phyloP scores from a whole-genome alignment of 495 filamentous ascomycete genomes.

The Parathielavia appendiculata region DNA sequence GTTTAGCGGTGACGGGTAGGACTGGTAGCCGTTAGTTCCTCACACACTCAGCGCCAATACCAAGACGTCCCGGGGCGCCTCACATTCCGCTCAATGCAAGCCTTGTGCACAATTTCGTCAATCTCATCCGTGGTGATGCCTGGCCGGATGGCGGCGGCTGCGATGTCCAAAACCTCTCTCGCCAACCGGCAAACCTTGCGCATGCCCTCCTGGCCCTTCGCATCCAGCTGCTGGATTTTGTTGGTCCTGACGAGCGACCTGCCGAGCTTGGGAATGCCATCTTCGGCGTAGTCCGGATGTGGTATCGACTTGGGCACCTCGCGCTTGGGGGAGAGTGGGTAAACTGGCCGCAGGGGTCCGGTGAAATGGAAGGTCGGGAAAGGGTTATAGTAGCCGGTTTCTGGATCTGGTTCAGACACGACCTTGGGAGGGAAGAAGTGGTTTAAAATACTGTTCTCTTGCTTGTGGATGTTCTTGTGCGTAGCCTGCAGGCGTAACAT shows the following conservation, averaged over 20 bases:
- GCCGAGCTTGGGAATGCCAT: constrained; percentile 79
- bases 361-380: constrained; percentile 82
- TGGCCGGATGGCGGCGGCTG: constrained; percentile 71
- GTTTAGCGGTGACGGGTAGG: constrained; percentile 94
- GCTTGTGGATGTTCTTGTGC: constrained; percentile 86
- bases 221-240: constrained; percentile 77
- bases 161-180: constrained; percentile 89
- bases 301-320: constrained; percentile 74
- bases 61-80: constrained; percentile 21
- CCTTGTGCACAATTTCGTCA: constrained; percentile 93
- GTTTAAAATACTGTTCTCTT: constrained; percentile 69
- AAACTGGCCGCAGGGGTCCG: constrained; percentile 76
- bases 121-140: constrained; percentile 96
- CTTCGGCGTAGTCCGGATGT: constrained; percentile 75
- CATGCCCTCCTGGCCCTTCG: constrained; percentile 77
- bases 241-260: constrained; percentile 60
- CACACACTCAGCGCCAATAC: background rate
- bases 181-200: constrained; percentile 85
- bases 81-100: constrained; percentile 88
- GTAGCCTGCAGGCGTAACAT: constrained; percentile 48
- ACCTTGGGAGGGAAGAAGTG: constrained; percentile 64
- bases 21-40: constrained; percentile 48
- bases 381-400: constrained; percentile 79
- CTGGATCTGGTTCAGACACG: constrained; percentile 86
- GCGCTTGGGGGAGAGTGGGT: constrained; percentile 74